Conservation (phyloP, 192 early-diverging fungal genomes). For the Backusella westeae region DNA sequence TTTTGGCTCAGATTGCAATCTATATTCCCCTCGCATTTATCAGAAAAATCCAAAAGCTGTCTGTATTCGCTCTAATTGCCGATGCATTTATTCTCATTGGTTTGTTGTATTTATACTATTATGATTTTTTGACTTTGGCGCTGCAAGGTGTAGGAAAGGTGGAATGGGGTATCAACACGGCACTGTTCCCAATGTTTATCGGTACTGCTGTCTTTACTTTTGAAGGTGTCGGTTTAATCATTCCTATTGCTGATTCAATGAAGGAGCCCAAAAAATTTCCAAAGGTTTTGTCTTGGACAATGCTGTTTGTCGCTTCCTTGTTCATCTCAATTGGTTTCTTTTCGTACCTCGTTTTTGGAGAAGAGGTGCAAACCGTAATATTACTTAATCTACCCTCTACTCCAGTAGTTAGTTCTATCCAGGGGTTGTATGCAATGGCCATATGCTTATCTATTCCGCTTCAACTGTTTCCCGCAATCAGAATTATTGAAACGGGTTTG, state of each 20-base stretch:
- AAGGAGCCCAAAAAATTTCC: slow-evolving; percentile 58
- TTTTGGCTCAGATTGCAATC: slow-evolving; percentile 69
- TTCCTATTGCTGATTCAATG: slow-evolving; percentile 56
- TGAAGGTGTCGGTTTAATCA: slow-evolving; percentile 79
- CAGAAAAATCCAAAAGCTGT: slow-evolving; percentile 84
- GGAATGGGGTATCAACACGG: slow-evolving; percentile 67
- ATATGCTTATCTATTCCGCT: slow-evolving; percentile 76
- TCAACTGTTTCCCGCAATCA: slow-evolving; percentile 66
- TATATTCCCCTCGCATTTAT: slow-evolving; percentile 89
- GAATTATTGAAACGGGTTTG: slow-evolving; percentile 63
- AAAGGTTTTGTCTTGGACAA: slow-evolving; percentile 42
- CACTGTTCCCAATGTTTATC: slow-evolving; percentile 83
- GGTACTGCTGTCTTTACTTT: slow-evolving; percentile 93
- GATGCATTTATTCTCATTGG: slow-evolving; percentile 90
- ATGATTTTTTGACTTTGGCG: slow-evolving; percentile 63
- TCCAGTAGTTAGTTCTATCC: slow-evolving; percentile 50
- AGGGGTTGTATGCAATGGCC: slow-evolving; percentile 68
- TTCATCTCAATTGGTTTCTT: slow-evolving; percentile 45
- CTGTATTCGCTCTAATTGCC: slow-evolving; percentile 78
- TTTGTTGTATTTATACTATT: slow-evolving; percentile 78
- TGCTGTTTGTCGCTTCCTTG: slow-evolving; percentile 41
- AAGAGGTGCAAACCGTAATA: slow-evolving; percentile 66
- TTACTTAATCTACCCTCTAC: slow-evolving; percentile 63
- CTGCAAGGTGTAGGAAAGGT: slow-evolving; percentile 62
- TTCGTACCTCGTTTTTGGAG: slow-evolving; percentile 66